phyloP scores from a whole-genome alignment of 2,329 filamentous ascomycete species.

The Fusarium fujikuroi region DNA sequence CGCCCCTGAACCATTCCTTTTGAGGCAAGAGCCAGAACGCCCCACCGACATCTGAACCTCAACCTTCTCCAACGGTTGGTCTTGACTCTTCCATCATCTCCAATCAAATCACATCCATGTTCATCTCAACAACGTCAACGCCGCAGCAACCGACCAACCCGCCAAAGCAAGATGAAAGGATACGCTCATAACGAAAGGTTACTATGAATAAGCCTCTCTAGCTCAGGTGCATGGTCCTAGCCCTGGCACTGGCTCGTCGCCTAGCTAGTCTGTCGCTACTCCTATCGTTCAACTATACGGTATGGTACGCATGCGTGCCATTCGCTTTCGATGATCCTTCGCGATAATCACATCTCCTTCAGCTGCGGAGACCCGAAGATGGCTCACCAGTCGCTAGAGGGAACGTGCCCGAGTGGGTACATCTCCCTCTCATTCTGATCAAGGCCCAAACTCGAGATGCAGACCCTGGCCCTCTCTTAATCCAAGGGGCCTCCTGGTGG shows the following conservation, averaged over 20 bases:
- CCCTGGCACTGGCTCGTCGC: constrained; percentile 12
- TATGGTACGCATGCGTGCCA: not conserved
- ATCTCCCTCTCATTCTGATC: constrained; percentile 26
- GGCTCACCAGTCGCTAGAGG: not conserved
- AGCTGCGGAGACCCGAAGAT: not conserved
- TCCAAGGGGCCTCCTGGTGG: constrained; percentile 41
- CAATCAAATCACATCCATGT: constrained; percentile 30
- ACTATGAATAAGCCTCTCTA: constrained; percentile 5
- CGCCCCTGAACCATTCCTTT: constrained; percentile 39
- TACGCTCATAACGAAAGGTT: constrained; percentile 8
- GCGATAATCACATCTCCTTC: not conserved
- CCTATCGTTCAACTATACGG: constrained; percentile 3
- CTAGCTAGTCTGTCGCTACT: constrained; percentile 3
- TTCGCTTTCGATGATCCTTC: constrained; percentile 4
- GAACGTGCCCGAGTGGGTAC: constrained; percentile 15
- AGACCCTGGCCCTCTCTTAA: constrained; percentile 15
- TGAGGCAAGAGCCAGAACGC: constrained; percentile 26
- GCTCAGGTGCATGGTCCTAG: constrained; percentile 1
- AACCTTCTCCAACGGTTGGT: constrained; percentile 31
- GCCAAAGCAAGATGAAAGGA: constrained; percentile 18
- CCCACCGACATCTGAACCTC: constrained; percentile 34
- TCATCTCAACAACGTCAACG: constrained; percentile 25
- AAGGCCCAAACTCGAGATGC: constrained; percentile 9
- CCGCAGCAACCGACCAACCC: constrained; percentile 23
- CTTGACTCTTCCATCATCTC: constrained; percentile 13